These are phyloP conservation scores for Kuraishia piskuri DNA, from an alignment of 805 yeast genomes.

Conservation along the genomic window DNA sequence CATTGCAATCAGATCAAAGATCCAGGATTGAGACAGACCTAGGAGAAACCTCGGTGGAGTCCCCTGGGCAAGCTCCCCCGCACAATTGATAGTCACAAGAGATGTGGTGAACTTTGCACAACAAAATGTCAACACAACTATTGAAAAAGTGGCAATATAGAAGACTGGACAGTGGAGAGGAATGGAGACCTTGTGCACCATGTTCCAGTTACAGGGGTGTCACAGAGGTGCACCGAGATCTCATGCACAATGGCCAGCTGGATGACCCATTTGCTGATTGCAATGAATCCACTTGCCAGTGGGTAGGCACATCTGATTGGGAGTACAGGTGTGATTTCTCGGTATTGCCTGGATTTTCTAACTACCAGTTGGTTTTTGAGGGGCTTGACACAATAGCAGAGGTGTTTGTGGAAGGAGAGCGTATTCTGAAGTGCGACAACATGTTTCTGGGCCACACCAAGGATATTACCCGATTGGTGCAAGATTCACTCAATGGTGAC, in stretches of 20 bases:
- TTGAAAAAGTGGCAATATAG: not conserved
- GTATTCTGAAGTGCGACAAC: slow-evolving; percentile 29
- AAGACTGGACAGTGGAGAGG: not conserved
- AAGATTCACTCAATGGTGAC: slow-evolving; percentile 5
- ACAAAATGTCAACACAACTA: not conserved
- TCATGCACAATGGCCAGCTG: slow-evolving; percentile 27
- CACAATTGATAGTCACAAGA: no score
- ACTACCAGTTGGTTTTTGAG: slow-evolving; percentile 25
- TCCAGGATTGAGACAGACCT: no score
- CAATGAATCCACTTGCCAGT: slow-evolving; percentile 36
- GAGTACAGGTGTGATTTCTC: slow-evolving; percentile 26
- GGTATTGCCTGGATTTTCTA: not conserved
- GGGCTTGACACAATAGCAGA: slow-evolving; percentile 36
- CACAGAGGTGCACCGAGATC: slow-evolving; percentile 33
- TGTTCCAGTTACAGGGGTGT: not conserved
- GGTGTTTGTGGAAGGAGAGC: slow-evolving; percentile 28
- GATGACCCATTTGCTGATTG: slow-evolving; percentile 36
- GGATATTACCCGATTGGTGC: slow-evolving; percentile 14
- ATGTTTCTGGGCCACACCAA: slow-evolving; percentile 31
- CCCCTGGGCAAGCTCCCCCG: no score
- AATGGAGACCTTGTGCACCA: not conserved
- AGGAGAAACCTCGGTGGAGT: no score
- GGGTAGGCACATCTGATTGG: slow-evolving; percentile 45
- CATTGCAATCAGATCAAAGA: no score
- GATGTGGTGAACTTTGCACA: not conserved